A percentile compares a stretch with the other conserved stretches of the same genome.
These are phyloP conservation scores for Coemansia aciculifera DNA, from an alignment of 192 early-diverging fungal species.

Conservation along the genomic window DNA sequence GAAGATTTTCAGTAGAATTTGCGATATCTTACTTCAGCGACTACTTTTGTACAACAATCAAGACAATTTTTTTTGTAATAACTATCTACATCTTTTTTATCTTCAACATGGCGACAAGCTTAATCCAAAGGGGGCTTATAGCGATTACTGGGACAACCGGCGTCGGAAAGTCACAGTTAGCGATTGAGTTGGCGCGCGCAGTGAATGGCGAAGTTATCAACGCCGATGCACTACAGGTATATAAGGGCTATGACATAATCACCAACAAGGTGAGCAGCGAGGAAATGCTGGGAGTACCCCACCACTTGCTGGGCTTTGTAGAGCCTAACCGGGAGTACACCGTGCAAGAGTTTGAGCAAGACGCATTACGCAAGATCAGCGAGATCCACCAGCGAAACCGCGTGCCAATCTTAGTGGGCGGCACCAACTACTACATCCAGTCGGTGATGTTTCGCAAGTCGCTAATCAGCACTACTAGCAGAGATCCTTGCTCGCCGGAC, in stretches of 20 bases:
- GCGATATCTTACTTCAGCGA: background rate
- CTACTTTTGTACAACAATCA: background rate
- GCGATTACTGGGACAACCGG: conserved; percentile 88
- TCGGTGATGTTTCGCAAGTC: conserved; percentile 78
- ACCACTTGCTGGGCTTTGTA: conserved; percentile 87
- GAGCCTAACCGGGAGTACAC: conserved; percentile 75
- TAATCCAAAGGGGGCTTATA: conserved; percentile 50
- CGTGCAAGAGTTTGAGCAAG: conserved; percentile 80
- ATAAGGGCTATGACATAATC: conserved; percentile 85
- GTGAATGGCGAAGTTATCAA: conserved; percentile 90
- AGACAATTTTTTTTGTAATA: background rate
- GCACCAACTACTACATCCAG: conserved; percentile 98
- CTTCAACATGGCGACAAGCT: background rate
- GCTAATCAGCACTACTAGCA: conserved; percentile 50
- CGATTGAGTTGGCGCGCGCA: conserved; percentile 80
- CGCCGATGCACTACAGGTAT: conserved; percentile 95
- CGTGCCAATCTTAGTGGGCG: conserved; percentile 89
- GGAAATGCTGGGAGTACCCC: conserved; percentile 69
- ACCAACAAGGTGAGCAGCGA: conserved; percentile 88
- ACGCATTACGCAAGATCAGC: conserved; percentile 74
- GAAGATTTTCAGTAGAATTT: background rate
- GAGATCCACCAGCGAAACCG: conserved; percentile 69
- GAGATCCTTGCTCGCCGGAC: conserved; percentile 17
- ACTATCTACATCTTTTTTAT: background rate
- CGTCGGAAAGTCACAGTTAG: conserved; percentile 95